Evolutionary conservation across 371 early-diverging fungal species (phyloP).

Genomic region (Mortierella sp.): DNA sequence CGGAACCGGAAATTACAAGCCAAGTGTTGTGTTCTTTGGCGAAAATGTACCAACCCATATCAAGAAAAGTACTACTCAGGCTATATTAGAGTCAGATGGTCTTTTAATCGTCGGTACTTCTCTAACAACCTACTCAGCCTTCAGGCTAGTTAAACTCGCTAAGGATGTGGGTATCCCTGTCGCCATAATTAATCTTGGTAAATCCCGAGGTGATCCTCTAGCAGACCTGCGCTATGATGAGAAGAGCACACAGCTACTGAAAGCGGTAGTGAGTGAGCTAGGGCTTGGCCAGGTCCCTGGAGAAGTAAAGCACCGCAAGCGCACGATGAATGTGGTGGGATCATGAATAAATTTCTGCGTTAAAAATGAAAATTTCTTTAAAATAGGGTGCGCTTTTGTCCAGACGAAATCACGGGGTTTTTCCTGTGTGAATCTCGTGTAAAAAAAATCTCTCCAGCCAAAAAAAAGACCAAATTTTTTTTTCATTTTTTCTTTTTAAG

Average conservation of each 20-base stretch:
- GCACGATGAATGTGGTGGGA: constrained; percentile 43
- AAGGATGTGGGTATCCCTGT: constrained; percentile 70
- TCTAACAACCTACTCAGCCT: constrained; percentile 86
- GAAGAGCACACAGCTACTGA: constrained; percentile 29
- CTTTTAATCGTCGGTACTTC: constrained; percentile 87
- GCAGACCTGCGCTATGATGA: constrained; percentile 70
- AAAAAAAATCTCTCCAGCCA: too few relatives aligned
- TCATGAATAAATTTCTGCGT: constrained; percentile 16
- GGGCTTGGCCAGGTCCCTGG: constrained; percentile 36
- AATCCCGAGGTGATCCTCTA: constrained; percentile 79
- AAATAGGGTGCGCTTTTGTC: too few relatives aligned
- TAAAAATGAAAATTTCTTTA: too few relatives aligned
- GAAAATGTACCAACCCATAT: constrained; percentile 78
- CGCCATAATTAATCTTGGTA: constrained; percentile 80
- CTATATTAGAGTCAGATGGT: constrained; percentile 68
- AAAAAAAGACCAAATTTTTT: too few relatives aligned
- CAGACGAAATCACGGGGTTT: too few relatives aligned
- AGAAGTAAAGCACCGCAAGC: constrained; percentile 18
- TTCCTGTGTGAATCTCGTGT: too few relatives aligned
- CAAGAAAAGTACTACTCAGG: constrained; percentile 64
- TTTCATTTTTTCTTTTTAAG: too few relatives aligned
- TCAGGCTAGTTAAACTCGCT: constrained; percentile 77
- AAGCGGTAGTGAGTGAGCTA: constrained; percentile 28
- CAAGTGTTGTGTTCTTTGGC: constrained; percentile 90
- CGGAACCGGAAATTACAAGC: constrained; percentile 70